Percentiles rank a stretch among this genome's conserved stretches.
These are phyloP conservation scores for Talaromyces marneffei DNA, from an alignment of 2,329 filamentous ascomycete genomes.

Conservation along the genomic window DNA sequence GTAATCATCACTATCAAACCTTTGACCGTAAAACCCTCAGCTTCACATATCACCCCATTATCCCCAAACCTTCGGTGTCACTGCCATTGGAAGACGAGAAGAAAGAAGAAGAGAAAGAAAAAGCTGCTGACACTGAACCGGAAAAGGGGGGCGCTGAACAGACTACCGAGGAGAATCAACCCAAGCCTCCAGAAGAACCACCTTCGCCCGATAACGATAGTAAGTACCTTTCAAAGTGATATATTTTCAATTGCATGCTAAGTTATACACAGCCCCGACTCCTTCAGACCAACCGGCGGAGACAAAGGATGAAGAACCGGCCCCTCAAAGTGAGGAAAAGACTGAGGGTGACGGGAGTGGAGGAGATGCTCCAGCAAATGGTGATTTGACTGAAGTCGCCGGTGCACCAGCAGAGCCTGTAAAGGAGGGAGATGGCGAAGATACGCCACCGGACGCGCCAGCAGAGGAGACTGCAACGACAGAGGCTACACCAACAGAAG, in stretches of 20 bases:
- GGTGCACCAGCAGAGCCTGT: background rate
- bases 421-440: background rate
- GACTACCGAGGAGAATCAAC: slow-evolving; percentile 21
- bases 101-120: slow-evolving; percentile 33
- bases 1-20: slow-evolving; percentile 40
- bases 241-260: background rate
- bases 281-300: slow-evolving; percentile 24
- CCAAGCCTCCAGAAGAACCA: slow-evolving; percentile 22
- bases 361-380: slow-evolving; percentile 6
- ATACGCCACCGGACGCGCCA: slow-evolving; percentile 1
- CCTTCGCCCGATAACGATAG: slow-evolving; percentile 25
- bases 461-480: slow-evolving; percentile 7
- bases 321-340: slow-evolving; percentile 18
- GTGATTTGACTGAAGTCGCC: slow-evolving; percentile 6
- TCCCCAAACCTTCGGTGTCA: slow-evolving; percentile 25
- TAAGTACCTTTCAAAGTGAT: slow-evolving; percentile 19
- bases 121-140: slow-evolving; percentile 30
- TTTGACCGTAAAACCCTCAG: slow-evolving; percentile 36
- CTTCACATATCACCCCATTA: slow-evolving; percentile 35
- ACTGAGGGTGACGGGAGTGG: slow-evolving; percentile 17
- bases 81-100: slow-evolving; percentile 34
- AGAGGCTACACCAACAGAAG: slow-evolving; percentile 17
- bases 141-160: slow-evolving; percentile 26
- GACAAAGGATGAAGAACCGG: slow-evolving; percentile 20
- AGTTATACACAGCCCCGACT: slow-evolving; percentile 17